phyloP scores from a whole-genome alignment of 495 filamentous ascomycete genomes.

The Thermochaetoides thermophila region DNA sequence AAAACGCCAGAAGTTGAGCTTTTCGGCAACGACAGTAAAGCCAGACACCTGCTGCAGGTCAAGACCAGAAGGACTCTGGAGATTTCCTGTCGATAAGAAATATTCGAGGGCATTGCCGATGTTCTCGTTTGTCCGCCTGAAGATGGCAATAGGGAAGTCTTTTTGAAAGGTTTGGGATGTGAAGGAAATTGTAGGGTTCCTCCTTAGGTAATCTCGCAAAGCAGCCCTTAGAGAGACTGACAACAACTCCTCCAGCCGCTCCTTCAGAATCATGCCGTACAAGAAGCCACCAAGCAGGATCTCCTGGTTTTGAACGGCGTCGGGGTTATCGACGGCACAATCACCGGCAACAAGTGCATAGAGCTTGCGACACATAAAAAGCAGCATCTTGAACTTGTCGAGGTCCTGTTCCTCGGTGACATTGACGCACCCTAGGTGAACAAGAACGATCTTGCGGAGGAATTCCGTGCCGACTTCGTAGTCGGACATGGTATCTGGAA shows the following conservation, averaged over 20 bases:
- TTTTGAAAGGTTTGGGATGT: conserved; percentile 54
- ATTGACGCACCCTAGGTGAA: conserved; percentile 71
- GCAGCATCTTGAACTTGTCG: conserved; percentile 86
- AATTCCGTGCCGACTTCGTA: conserved; percentile 85
- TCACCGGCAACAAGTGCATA: conserved; percentile 86
- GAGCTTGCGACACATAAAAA: conserved; percentile 93
- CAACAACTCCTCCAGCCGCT: conserved; percentile 79
- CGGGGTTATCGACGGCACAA: conserved; percentile 84
- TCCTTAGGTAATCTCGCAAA: conserved; percentile 56
- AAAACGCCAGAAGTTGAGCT: conserved; percentile 97
- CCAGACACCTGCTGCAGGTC: conserved; percentile 90
- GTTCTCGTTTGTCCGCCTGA: conserved; percentile 72
- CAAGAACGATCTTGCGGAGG: conserved; percentile 73
- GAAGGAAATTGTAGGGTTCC: conserved; percentile 47
- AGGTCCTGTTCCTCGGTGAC: conserved; percentile 67
- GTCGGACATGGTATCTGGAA: conserved; percentile 64
- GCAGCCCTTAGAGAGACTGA: conserved; percentile 43
- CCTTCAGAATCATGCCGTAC: conserved; percentile 90
- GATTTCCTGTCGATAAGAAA: conserved; percentile 90
- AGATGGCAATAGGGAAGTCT: conserved; percentile 63
- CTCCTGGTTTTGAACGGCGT: conserved; percentile 90
- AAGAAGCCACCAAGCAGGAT: conserved; percentile 83
- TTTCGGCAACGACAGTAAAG: conserved; percentile 92
- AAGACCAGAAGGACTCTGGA: conserved; percentile 76
- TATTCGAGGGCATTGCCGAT: conserved; percentile 77